Base-by-base conservation (phyloP, 768 basidiomycete genomes). In the Phylloporus sp. region DNA sequence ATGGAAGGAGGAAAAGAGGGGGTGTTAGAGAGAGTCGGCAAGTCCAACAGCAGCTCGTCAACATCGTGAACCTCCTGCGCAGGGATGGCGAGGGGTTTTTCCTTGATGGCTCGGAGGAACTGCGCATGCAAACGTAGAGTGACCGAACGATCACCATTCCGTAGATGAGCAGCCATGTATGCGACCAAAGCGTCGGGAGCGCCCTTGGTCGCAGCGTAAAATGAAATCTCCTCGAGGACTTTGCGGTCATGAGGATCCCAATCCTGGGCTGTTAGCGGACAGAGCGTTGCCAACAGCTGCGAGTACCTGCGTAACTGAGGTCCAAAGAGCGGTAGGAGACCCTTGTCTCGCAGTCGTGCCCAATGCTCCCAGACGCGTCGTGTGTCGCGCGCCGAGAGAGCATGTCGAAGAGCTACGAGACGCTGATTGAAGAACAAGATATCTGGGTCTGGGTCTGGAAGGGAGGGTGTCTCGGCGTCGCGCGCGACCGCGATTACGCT, bases 121-220 rank as follows among this genome's bases (percentile, higher is more conserved):
- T 57, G 62, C 29, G 61, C 52, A 46, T 81, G 77, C 17, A 85
- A 62, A 32, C 65, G 56, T 23, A 82, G 56, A 32, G 75, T 74
- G 8, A 68, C 61, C 9, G 63, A 53, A n/a, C 70, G 56, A 45
- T 83, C 62, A 13, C 68, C 61, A 15, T 59, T 57, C 33, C 64
- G 60, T 44, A 86, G 58, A 52, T 76, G 66, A 29, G 63, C 57
- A 35, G 71, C 53, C 75, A 87, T 72, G 50, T 74, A 71, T 18
- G 74, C 70, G 42, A 67, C 67, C 38, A 87, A 64, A 5, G 77
- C 77, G 10, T 72, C 70, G 13, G 72, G 66, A 9, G 70, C 70
- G 24, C 75, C 69, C 23, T 59, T 62, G 10, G 58, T 68, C 0
- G 83, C 79, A 7, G 75, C 67, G 29, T 68, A 58, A 18, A 84